Evolutionary conservation across 768 basidiomycete genomes (phyloP), one percentile per base, ranked within the genome.

Genomic region (Mycena galopus): DNA sequence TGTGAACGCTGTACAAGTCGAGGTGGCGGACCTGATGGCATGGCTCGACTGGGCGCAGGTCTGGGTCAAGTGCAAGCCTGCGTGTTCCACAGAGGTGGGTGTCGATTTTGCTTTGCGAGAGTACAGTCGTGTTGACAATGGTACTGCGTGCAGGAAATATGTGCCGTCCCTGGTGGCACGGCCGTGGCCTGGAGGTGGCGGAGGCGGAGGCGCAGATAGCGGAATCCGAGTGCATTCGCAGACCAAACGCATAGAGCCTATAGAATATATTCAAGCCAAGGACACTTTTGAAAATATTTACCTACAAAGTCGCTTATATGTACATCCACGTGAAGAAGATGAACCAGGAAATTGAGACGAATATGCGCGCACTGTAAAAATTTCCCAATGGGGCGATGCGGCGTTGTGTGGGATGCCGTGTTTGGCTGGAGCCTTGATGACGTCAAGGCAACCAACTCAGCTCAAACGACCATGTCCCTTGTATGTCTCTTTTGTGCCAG

Each of bases 401-500:
- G 47, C 35, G 17, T 30, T 65, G 53, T 65, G 55, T 65, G 64
- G 27, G n/a, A n/a, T n/a, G n/a, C 37, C 27, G 23, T 65, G 53
- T 56, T 55, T 65, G 64, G 51, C 51, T 12, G 9, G 14, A n/a
- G 10, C 64, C 10, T 55, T 35, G 51, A 65, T 65, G 64, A 65
- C 64, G 51, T 65, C 50, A 32, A 29, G 16, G 25, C 51, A 55
- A 56, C 53, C 27, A 63, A 50, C 62, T 56, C 23, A 33, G 44
- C 61, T 14, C 3, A 47, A 68, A 27, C 74, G 30, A 68, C 71
- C 73, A 85, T 86, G 86, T 85, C 85, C 17, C 80, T 87, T 51
- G 76, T 77, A 33, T 16, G 76, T 60, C 51, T 37, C 17, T 35
- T 19, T 21, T 14, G 39, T 21, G n/a, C 14, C 9, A 25, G 23